Evolutionary conservation across 2,329 filamentous ascomycete species (phyloP).

Genomic region (Dactylonectria macrodidyma): DNA sequence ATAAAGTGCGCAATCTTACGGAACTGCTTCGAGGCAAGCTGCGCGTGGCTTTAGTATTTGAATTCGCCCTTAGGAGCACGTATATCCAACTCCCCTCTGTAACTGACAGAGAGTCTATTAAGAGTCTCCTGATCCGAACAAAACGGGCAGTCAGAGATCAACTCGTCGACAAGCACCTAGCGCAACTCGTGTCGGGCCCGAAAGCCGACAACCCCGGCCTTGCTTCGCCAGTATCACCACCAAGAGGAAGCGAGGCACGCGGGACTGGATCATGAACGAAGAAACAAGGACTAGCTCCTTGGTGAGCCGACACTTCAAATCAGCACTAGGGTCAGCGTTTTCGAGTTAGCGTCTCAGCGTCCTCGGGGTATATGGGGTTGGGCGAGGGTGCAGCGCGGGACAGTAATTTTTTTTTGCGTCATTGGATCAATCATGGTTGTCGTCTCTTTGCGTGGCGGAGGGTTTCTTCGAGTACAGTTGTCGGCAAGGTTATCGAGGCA

Average conservation of each 20-base stretch:
- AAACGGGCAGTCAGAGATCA: neutral
- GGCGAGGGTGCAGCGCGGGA: no score
- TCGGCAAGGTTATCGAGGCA: neutral
- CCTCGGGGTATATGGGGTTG: no score
- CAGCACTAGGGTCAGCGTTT: neutral
- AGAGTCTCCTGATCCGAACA: neutral
- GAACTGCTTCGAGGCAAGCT: slow-evolving; percentile 17
- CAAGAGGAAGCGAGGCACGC: neutral
- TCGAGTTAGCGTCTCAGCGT: neutral
- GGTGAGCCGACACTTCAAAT: neutral
- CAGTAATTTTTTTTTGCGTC: neutral
- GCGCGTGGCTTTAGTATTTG: slow-evolving; percentile 4
- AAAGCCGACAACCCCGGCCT: neutral
- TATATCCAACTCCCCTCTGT: slow-evolving; percentile 18
- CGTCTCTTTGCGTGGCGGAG: no score
- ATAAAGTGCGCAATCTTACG: slow-evolving; percentile 18
- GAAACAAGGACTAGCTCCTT: neutral
- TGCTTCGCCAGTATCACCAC: neutral
- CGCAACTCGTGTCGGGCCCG: neutral
- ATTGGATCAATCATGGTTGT: neutral
- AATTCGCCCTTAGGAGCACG: slow-evolving; percentile 24
- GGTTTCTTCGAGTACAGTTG: neutral
- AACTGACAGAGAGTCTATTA: neutral
- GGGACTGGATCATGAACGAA: neutral
- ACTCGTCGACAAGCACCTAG: slow-evolving; percentile 7